Base-by-base conservation (phyloP, 805 yeast species). In the Metschnikowia henanensis region DNA sequence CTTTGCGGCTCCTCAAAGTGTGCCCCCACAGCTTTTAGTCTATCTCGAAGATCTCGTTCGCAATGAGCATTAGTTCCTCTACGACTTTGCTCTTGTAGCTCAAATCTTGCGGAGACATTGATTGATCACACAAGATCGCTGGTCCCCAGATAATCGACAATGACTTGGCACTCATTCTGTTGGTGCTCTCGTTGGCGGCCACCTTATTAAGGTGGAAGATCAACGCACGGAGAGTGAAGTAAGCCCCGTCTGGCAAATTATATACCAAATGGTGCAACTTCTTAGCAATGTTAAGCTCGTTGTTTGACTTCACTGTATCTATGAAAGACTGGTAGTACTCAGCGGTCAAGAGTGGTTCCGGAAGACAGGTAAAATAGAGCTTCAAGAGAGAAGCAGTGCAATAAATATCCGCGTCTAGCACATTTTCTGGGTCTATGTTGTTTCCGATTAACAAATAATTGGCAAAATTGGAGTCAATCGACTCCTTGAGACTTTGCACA, bases 61-160 rank as follows among this genome's bases (percentile, higher is more conserved):
- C 92, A 56, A 89, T 89, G 46, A 76, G 65, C 66, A 92, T 81
- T 57, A 94, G 76, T 47, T 90, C 92, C 60, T 91, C 96, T 53
- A 94, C 79, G 4, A 89, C 86, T 45, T 77, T 77, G 35, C 87
- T 84, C 64, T 87, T 88, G 52, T 77, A 80, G 43, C 84, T 83
- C 70, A 87, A 79, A 57, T 82, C 96, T 50, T 83, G 87, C 3
- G 81, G 78, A 47, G 81, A 83, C 58, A 76, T 70, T 19, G 79
- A 77, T 45, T 78, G 80, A 54, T 80, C 86, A 37, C 82, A 80
- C 61, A 94, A 75, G 40, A 94, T 66, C 2, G 87, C 87, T 16
- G 96, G 96, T 0, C 97, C 97, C 99, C 99, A 94, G 30, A 92
- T 90, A 30, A 88, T 87, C 36, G 95, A 87, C 55, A 94, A 64